These are phyloP conservation scores for Termitomyces sp. DNA, from an alignment of 768 basidiomycete species.

Conservation along the genomic window DNA sequence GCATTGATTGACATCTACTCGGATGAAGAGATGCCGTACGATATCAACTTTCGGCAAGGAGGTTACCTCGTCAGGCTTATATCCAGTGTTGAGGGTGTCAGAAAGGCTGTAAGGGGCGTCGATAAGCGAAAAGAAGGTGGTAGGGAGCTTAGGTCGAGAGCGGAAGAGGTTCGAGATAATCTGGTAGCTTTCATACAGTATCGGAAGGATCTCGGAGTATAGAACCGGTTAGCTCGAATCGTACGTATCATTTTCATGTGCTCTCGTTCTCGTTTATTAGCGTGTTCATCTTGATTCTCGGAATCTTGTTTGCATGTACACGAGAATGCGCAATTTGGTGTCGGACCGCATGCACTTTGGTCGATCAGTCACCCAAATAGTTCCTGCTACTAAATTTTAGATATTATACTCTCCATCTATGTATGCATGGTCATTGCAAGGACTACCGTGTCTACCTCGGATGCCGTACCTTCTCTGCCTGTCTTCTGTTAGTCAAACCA, in stretches of 20 bases:
- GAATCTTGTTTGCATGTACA: background rate
- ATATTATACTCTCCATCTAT: too few relatives aligned
- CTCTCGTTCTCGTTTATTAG: background rate
- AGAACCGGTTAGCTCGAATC: background rate
- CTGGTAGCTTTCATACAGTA: conserved; percentile 73
- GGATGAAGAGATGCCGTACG: conserved; percentile 77
- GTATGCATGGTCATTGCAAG: conserved; percentile 8
- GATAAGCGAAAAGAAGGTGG: conserved; percentile 65
- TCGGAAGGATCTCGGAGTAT: conserved; percentile 48
- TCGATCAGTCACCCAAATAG: too few relatives aligned
- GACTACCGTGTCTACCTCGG: conserved; percentile 22
- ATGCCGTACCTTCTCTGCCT: conserved; percentile 29
- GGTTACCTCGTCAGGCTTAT: conserved; percentile 49
- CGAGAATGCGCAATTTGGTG: background rate
- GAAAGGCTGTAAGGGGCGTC: conserved; percentile 55
- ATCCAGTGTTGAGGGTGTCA: conserved; percentile 56
- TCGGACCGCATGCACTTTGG: background rate
- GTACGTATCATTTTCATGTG: background rate
- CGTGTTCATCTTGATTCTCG: background rate
- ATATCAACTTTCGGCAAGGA: conserved; percentile 71
- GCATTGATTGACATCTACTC: conserved; percentile 92
- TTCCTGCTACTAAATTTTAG: too few relatives aligned
- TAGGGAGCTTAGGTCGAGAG: conserved; percentile 56
- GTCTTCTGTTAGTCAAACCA: conserved; percentile 26
- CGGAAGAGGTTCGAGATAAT: conserved; percentile 75